Percentiles rank a stretch among this genome's conserved stretches.
Conservation (phyloP, 345 rosid species). For the Kandelia obovata region DNA sequence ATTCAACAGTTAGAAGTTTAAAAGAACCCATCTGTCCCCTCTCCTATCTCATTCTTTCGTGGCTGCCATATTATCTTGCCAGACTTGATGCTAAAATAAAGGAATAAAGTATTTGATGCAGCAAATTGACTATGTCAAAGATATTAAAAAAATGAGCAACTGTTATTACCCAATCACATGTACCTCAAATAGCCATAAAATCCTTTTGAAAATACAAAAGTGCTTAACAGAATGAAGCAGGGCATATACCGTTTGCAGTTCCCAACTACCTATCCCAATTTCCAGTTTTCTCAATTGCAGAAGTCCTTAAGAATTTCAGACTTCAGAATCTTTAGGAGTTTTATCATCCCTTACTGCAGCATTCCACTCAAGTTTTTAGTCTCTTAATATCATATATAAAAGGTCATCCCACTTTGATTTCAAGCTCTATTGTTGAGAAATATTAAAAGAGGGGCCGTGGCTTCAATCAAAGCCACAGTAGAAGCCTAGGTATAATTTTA, state of each 20-base stretch:
- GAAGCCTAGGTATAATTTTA: no score
- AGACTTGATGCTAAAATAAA: no score
- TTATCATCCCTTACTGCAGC: neutral
- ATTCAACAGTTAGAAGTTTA: neutral
- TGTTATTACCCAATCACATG: no score
- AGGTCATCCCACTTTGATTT: neutral
- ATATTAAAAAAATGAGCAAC: no score
- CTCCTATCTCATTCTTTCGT: neutral
- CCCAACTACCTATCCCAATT: neutral
- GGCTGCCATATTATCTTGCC: neutral
- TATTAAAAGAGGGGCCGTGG: neutral
- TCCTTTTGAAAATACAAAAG: no score
- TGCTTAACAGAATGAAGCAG: no score
- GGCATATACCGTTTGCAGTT: no score
- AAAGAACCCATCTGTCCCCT: neutral
- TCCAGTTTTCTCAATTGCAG: neutral
- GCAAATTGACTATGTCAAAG: no score
- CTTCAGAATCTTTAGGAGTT: conserved; percentile 2
- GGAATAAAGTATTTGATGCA: no score
- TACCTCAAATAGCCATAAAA: no score
- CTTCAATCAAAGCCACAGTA: neutral
- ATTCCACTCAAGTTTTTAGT: neutral
- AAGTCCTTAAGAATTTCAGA: neutral
- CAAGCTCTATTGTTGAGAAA: no score
- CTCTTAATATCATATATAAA: neutral